These are phyloP conservation scores for Biscogniauxia marginata DNA, from an alignment of 2,329 filamentous ascomycete species.

Conservation along the genomic window DNA sequence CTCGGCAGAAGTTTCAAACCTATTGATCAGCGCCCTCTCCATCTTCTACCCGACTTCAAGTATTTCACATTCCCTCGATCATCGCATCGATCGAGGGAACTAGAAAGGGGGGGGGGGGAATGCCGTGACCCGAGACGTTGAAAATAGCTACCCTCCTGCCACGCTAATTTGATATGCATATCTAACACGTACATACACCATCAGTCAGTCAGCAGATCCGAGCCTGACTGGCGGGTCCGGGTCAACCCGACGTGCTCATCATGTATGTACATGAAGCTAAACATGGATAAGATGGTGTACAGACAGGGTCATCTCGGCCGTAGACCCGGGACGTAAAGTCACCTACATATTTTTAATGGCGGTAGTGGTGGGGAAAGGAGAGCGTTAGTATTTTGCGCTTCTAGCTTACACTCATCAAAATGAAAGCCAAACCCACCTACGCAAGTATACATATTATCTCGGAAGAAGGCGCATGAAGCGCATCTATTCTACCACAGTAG, in stretches of 20 bases:
- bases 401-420: no score
- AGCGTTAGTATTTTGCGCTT: not conserved
- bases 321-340: not conserved
- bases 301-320: not conserved
- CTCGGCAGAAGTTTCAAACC: no score
- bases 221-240: no score
- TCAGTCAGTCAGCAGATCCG: not conserved
- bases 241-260: not conserved
- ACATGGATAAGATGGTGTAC: not conserved
- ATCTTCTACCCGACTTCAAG: not conserved
- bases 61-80: no score
- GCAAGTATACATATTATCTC: no score
- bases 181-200: not conserved
- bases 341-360: not conserved
- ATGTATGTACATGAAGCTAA: not conserved
- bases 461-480: not conserved
- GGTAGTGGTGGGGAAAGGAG: not conserved
- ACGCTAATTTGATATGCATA: no score
- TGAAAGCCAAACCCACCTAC: no score
- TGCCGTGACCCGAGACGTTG: not conserved
- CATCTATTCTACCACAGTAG: no score
- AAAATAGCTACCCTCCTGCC: no score
- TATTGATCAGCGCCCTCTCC: not conserved
- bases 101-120: not conserved
- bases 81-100: not conserved